A percentile compares a stretch with the other conserved stretches of the same genome.
These are phyloP conservation scores for Sporobolus alterniflorus DNA, from an alignment of 202 grass and related monocot genomes.

Conservation along the genomic window DNA sequence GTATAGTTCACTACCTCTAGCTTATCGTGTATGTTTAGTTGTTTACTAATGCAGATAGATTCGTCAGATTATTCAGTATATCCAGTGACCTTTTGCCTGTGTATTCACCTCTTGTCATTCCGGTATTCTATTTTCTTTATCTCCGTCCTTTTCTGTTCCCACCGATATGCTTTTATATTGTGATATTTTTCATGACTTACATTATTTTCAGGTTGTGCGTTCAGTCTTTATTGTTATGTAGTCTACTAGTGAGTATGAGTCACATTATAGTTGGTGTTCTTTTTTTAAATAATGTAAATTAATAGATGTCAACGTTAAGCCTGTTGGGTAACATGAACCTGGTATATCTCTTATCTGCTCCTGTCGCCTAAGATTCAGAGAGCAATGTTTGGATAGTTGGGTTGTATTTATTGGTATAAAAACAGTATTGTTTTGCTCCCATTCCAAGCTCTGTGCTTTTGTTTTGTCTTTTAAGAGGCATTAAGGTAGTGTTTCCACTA, in stretches of 20 bases:
- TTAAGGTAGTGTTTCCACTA: background rate
- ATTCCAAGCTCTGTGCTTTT: background rate
- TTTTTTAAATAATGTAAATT: background rate
- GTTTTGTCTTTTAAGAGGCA: background rate
- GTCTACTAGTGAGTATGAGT: background rate
- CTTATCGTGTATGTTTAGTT: slow-evolving; percentile 33
- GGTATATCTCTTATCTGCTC: background rate
- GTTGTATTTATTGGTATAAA: background rate
- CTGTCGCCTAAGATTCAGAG: background rate
- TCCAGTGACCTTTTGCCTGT: background rate
- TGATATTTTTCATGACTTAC: background rate
- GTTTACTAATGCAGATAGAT: background rate
- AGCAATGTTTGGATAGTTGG: background rate
- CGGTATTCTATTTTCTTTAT: background rate
- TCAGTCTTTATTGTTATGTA: background rate
- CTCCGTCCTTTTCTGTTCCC: background rate
- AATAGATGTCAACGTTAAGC: background rate
- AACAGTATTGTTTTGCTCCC: background rate
- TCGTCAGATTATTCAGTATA: background rate
- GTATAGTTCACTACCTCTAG: slow-evolving; percentile 25
- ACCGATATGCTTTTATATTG: background rate
- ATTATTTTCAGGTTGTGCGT: background rate
- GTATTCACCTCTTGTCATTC: background rate
- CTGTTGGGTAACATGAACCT: slow-evolving; percentile 8
- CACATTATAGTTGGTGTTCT: background rate